Percentiles rank a stretch among this genome's conserved stretches.
Conservation (phyloP, 495 filamentous ascomycete genomes). For the Parathielavia hyrcaniae region DNA sequence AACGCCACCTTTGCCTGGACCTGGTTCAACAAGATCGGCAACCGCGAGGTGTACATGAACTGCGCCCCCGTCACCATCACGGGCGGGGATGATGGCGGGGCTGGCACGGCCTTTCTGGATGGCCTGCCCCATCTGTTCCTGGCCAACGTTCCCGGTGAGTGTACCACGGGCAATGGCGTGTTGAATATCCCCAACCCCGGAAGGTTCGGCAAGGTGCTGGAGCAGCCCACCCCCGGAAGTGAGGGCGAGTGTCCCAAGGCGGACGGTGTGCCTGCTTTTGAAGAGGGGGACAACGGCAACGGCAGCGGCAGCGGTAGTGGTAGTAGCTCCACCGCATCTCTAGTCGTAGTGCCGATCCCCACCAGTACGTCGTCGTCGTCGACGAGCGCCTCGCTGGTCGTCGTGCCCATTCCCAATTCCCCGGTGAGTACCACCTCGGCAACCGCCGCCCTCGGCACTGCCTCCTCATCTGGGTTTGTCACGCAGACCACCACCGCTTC, state of each 20-base stretch:
- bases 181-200: constrained; percentile 32
- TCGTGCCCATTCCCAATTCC: background rate
- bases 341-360: background rate
- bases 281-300: constrained; percentile 8
- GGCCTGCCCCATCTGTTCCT: constrained; percentile 51
- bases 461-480: background rate
- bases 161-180: constrained; percentile 21
- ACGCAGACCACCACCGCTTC: background rate
- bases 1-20: constrained; percentile 71
- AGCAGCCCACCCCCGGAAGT: constrained; percentile 29
- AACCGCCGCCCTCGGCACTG: background rate
- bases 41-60: constrained; percentile 88
- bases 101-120: constrained; percentile 27
- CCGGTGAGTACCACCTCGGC: background rate
- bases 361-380: background rate
- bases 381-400: background rate
- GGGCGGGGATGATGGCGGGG: constrained; percentile 28
- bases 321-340: background rate
- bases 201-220: constrained; percentile 21
- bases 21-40: constrained; percentile 85
- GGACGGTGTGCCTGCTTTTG: constrained; percentile 19
- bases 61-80: constrained; percentile 67
- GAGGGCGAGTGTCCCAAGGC: constrained; percentile 54
- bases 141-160: constrained; percentile 47
- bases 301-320: background rate